Evolutionary conservation across 2,329 filamentous ascomycete species (phyloP).

Genomic region (Fusarium falciforme): DNA sequence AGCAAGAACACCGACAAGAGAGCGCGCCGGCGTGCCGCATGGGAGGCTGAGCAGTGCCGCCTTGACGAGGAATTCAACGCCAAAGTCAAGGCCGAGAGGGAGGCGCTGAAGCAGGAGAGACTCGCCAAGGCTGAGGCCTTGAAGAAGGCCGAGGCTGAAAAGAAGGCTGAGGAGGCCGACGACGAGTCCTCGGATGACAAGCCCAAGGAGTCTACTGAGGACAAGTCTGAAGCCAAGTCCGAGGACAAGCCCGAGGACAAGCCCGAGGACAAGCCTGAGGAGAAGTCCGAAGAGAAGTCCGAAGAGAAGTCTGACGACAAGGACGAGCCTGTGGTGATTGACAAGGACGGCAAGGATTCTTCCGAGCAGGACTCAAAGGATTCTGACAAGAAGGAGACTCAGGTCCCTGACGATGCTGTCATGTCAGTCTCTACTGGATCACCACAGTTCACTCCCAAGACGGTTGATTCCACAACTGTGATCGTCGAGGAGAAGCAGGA

Average conservation of each 20-base stretch:
- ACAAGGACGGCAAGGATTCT: conserved; percentile 8
- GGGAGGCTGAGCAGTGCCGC: conserved; percentile 42
- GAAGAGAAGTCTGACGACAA: conserved; percentile 17
- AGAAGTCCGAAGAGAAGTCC: conserved; percentile 15
- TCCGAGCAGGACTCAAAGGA: conserved; percentile 14
- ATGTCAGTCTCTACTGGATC: conserved; percentile 48
- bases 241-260: background rate
- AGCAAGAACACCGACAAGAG: conserved; percentile 54
- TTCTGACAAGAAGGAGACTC: conserved; percentile 20
- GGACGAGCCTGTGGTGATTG: conserved; percentile 21
- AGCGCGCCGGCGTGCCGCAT: conserved; percentile 42
- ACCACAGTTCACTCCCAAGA: conserved; percentile 48
- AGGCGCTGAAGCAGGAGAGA: conserved; percentile 31
- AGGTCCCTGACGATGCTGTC: conserved; percentile 36
- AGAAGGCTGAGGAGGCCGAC: conserved; percentile 26
- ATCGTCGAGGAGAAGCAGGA: conserved; percentile 49
- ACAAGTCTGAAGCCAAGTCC: conserved; percentile 3
- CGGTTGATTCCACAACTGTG: conserved; percentile 41
- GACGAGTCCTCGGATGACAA: conserved; percentile 39
- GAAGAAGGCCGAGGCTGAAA: conserved; percentile 34
- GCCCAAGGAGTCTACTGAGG: conserved; percentile 3
- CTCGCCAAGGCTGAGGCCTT: conserved; percentile 27
- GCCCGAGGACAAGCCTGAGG: background rate
- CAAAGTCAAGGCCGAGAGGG: conserved; percentile 28
- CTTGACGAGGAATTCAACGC: conserved; percentile 47